Percentiles rank a stretch among this genome's conserved stretches.
These are phyloP conservation scores for Pseudoperonospora humuli DNA, from an alignment of 352 stramenopile genomes.

Conservation along the genomic window DNA sequence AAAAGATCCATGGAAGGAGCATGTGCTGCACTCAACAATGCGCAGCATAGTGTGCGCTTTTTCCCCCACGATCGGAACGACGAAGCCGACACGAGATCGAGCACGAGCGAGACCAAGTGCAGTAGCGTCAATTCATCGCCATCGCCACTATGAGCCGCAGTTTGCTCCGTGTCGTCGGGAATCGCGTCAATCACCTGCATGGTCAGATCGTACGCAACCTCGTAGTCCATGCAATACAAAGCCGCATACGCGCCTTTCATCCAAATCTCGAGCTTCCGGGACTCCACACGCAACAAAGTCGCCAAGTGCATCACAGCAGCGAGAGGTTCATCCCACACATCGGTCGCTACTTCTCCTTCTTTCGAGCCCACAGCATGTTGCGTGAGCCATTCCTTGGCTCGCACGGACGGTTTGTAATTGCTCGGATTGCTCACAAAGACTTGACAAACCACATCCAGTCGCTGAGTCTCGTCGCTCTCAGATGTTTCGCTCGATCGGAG, in stretches of 20 bases:
- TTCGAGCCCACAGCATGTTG: conserved; percentile 10
- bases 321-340: conserved; percentile 21
- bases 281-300: conserved; percentile 36
- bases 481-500: conserved; percentile 16
- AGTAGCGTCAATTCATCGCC: conserved; percentile 24
- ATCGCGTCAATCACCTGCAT: conserved; percentile 31
- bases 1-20: conserved; percentile 30
- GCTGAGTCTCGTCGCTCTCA: conserved; percentile 11
- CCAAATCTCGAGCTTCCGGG: conserved; percentile 34
- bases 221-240: conserved; percentile 59
- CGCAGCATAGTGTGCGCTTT: conserved; percentile 39
- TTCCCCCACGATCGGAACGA: conserved; percentile 55
- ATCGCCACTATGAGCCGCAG: conserved; percentile 1
- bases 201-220: conserved; percentile 44
- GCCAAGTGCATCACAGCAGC: conserved; percentile 46
- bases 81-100: conserved; percentile 56
- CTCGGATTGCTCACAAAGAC: conserved; percentile 59
- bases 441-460: conserved; percentile 37
- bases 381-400: conserved; percentile 38
- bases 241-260: conserved; percentile 63
- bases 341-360: neutral
- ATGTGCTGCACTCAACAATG: conserved; percentile 26
- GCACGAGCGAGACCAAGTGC: conserved; percentile 51
- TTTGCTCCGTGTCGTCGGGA: conserved; percentile 1
- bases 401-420: conserved; percentile 45